Evolutionary conservation across 352 stramenopile genomes (phyloP).

Genomic region (Phytophthora quininea): DNA sequence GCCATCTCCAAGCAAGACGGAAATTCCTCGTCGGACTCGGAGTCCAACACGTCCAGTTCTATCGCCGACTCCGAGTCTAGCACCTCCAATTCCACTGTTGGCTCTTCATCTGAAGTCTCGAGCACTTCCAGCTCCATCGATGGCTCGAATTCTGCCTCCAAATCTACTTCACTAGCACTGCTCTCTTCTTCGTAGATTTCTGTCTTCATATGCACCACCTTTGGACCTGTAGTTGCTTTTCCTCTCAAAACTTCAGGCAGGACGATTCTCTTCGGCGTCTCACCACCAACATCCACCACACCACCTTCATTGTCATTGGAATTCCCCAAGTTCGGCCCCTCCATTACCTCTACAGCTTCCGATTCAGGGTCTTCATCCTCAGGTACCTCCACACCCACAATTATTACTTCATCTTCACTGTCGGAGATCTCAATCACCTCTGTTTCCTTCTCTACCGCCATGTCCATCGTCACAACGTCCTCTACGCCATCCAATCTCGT

Average conservation of each 20-base stretch:
- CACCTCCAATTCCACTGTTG: slow-evolving; percentile 10
- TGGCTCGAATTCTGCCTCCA: slow-evolving; percentile 4
- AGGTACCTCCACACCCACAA: too few species aligned
- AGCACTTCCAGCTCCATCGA: slow-evolving; percentile 30
- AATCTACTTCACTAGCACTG: not conserved
- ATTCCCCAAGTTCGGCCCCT: too few species aligned
- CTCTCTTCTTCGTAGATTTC: not conserved
- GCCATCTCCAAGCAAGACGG: slow-evolving; percentile 26
- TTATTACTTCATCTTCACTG: too few species aligned
- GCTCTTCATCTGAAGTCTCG: slow-evolving; percentile 19
- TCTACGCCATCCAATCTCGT: not conserved
- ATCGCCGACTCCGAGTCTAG: slow-evolving; percentile 17
- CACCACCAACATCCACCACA: not conserved
- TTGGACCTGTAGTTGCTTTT: not conserved
- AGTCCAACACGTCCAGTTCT: slow-evolving; percentile 33
- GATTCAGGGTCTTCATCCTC: too few species aligned
- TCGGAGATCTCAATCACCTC: not conserved
- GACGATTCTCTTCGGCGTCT: not conserved
- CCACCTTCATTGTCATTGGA: not conserved
- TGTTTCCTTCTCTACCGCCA: slow-evolving; percentile 2
- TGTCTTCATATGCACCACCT: not conserved
- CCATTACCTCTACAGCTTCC: too few species aligned
- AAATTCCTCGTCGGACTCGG: slow-evolving; percentile 28
- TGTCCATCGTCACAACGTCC: not conserved
- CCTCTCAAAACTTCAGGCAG: not conserved